phyloP scores from a whole-genome alignment of 1,284 basidiomycete genomes.

The Uromyces viciae-fabae region DNA sequence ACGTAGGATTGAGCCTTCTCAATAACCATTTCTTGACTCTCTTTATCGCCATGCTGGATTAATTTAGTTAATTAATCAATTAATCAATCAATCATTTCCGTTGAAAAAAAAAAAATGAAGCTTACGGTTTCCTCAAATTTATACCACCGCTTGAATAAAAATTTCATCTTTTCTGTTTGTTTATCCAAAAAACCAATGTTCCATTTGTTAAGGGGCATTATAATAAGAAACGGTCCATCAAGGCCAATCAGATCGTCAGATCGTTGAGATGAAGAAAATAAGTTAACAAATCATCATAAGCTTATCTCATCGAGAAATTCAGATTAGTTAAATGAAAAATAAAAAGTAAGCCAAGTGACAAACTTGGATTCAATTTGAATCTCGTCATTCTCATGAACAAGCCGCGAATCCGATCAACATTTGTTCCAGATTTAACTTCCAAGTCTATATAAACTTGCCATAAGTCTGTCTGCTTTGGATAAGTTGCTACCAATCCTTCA shows the following conservation, averaged over 20 bases:
- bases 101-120: conserved; percentile 53
- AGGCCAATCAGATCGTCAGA: too few species aligned
- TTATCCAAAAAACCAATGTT: too few species aligned
- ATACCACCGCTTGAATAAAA: conserved; percentile 97
- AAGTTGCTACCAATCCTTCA: conserved; percentile 89
- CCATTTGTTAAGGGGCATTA: too few species aligned
- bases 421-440: conserved; percentile 63
- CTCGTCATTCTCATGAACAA: conserved; percentile 76
- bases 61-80: background rate
- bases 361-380: conserved; percentile 88
- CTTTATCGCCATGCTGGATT: conserved; percentile 72
- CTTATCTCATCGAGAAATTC: background rate
- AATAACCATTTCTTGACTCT: conserved; percentile 77
- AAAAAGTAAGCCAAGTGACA: conserved; percentile 52
- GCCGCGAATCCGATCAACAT: conserved; percentile 76
- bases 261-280: background rate
- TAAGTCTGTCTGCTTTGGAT: conserved; percentile 88
- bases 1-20: conserved; percentile 66
- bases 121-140: conserved; percentile 64
- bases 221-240: too few species aligned
- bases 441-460: conserved; percentile 98
- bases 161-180: conserved; percentile 58
- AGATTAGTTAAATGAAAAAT: background rate
- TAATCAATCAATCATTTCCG: background rate
- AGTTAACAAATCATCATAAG: background rate